Base-by-base conservation (phyloP, 495 filamentous ascomycete genomes). In the Jackrogersella minutella region DNA sequence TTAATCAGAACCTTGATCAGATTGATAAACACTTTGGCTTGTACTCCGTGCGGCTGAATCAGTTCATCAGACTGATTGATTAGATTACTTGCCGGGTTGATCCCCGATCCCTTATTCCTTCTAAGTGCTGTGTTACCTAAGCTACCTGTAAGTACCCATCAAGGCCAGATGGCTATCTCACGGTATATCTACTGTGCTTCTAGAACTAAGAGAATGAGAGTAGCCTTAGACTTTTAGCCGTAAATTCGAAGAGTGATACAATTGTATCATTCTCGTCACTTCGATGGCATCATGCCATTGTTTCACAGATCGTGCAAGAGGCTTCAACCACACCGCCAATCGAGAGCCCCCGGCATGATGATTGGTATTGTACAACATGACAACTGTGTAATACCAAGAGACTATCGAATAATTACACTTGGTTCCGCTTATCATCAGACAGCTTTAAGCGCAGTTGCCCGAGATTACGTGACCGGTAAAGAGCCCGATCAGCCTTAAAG, bases 11-110 rank as follows among this genome's bases (percentile, higher is more conserved):
- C 41, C 19, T 41, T 39, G 56, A 69, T 69, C 50, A 60, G 59
- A 69, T 69, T 69, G 66, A 69, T 69, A 69, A 69, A 57, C n/a
- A 8, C n/a, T 14, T 30, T n/a, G n/a, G n/a, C n/a, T n/a, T 59
- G 60, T 61, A 52, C 54, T 69, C 59, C 41, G 60, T 54, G 46
- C 36, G 58, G 41, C 30, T 59, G 13, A 50, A 30, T 50, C 4
- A 31, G 16, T 31, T 43, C 17, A 36, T 44, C 28, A 31, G 16
- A 36, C 50, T 69, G 66, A 69, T 69, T 61, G 66, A 69, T 69
- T 51, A 69, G 66, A 69, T 69, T 69, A 64, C 50, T 51, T 37
- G 31, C 61, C 66, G 61, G 28, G 41, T 33, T 37, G 44, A 51
- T 64, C 61, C 55, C 21, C 49, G 49, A 58, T 43, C 60, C 59